Evolutionary conservation across 1,284 basidiomycete genomes (phyloP), one percentile per base, ranked within the genome.

Genomic region (Cutaneotrichosporon cutaneum): DNA sequence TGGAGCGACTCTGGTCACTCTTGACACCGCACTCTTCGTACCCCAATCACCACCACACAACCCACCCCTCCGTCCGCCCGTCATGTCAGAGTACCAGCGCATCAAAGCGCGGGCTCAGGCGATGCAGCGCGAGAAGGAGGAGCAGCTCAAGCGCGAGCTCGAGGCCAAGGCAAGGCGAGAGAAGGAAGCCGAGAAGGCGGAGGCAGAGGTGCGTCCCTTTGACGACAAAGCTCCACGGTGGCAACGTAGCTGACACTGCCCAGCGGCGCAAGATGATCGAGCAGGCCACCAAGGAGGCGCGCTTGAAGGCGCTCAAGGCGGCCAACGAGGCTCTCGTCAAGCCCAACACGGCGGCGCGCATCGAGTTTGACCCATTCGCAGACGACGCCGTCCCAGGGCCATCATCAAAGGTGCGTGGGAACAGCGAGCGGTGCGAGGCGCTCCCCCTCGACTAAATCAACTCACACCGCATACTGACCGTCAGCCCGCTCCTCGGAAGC

Each of bases 301-400:
- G 76, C 4, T 58, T 72, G 27, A 35, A 56, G 13, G 75, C 77
- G 61, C 55, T 78, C n/a, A 71, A 71, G 63, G 51, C 60, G 45
- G 74, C 74, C 0, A 75, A 78, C 57, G 71, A 69, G 36, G 68
- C 66, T 35, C 59, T 77, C 57, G 57, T 6, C 30, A n/a, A 27
- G 22, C 27, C 56, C 16, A 58, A 61, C 30, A 55, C 56, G 13
- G 56, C 56, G 14, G 57, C 50, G 22, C 39, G 24, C 1, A 32
- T 55, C 39, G 73, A 71, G 4, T 77, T 73, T 36, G 67, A 78
- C 57, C 75, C 75, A 1, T 78, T 78, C 60, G 76, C 75, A 10
- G 76, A 78, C 59, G 75, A 74, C 50, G 56, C 60, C 14, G 47
- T 57, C 21, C n/a, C 64, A 13, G 59, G 53, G 4, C 64, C 64